phyloP scores from a whole-genome alignment of 2,329 filamentous ascomycete genomes.

The Diaporthe caulivora region DNA sequence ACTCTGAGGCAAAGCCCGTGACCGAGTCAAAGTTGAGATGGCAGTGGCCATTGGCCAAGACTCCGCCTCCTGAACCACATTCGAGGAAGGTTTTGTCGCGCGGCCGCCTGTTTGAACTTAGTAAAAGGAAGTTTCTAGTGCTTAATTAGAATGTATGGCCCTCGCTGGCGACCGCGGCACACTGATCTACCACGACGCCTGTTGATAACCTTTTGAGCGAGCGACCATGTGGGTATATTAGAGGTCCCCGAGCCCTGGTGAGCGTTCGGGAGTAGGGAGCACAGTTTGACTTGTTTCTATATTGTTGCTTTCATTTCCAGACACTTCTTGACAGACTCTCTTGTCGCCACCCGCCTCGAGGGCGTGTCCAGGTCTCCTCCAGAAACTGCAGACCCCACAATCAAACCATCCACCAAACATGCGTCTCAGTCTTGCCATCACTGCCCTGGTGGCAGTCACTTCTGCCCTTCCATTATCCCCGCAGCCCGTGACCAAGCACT shows the following conservation, averaged over 20 bases:
- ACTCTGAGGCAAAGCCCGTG: conserved; percentile 2
- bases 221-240: not conserved
- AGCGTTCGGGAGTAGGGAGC: too few species aligned
- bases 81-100: conserved; percentile 28
- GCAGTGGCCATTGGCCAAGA: conserved; percentile 27
- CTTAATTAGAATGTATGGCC: too few species aligned
- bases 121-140: too few species aligned
- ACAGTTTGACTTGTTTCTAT: not conserved
- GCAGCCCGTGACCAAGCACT: not conserved
- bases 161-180: not conserved
- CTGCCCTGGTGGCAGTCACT: conserved; percentile 13
- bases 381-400: not conserved
- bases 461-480: conserved; percentile 3
- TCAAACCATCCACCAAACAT: not conserved
- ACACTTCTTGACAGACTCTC: not conserved
- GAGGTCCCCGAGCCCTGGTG: not conserved
- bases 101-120: conserved; percentile 3
- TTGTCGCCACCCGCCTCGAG: not conserved
- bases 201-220: not conserved
- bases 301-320: not conserved
- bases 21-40: conserved; percentile 15
- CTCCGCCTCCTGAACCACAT: conserved; percentile 32
- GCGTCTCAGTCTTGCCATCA: not conserved
- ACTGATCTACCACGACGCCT: not conserved
- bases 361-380: not conserved